Conservation (phyloP, 331 rosid genomes). For the Erythrophleum ivorense region DNA sequence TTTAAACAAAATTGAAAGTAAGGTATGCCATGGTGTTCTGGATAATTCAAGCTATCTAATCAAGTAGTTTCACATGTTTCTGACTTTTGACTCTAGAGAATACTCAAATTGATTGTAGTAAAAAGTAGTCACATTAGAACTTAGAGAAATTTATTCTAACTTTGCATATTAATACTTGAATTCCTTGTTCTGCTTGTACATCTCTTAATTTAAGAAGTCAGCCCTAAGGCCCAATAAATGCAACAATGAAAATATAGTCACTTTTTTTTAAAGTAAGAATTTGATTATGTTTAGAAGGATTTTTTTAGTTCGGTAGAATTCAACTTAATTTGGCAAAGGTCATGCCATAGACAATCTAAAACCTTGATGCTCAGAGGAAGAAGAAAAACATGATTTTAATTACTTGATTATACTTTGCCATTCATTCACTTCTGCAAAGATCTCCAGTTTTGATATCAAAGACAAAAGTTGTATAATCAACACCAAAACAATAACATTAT, state of each 20-base stretch:
- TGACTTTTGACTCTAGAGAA: neutral
- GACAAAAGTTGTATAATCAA: slow-evolving; percentile 46
- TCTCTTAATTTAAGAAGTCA: slow-evolving; percentile 5
- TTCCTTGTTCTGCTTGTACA: slow-evolving; percentile 5
- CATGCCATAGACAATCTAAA: slow-evolving; percentile 13
- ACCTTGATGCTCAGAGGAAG: neutral
- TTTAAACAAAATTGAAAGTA: slow-evolving; percentile 5
- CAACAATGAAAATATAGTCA: neutral
- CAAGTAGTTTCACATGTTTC: neutral
- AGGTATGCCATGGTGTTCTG: neutral
- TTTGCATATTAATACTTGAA: neutral
- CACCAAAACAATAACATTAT: slow-evolving; percentile 35
- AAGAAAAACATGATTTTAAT: slow-evolving; percentile 5
- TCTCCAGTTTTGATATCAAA: slow-evolving; percentile 72
- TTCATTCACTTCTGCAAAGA: slow-evolving; percentile 84
- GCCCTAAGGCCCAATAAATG: neutral
- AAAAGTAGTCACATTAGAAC: neutral
- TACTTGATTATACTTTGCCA: slow-evolving; percentile 97
- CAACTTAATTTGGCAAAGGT: neutral
- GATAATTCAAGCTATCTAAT: neutral
- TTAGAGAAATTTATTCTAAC: neutral
- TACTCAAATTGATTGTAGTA: neutral
- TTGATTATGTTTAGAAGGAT: slow-evolving; percentile 6
- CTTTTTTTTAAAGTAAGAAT: neutral
- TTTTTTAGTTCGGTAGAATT: neutral